Base-by-base conservation (phyloP, 1,284 basidiomycete species). In the Moniliophthora roreri region DNA sequence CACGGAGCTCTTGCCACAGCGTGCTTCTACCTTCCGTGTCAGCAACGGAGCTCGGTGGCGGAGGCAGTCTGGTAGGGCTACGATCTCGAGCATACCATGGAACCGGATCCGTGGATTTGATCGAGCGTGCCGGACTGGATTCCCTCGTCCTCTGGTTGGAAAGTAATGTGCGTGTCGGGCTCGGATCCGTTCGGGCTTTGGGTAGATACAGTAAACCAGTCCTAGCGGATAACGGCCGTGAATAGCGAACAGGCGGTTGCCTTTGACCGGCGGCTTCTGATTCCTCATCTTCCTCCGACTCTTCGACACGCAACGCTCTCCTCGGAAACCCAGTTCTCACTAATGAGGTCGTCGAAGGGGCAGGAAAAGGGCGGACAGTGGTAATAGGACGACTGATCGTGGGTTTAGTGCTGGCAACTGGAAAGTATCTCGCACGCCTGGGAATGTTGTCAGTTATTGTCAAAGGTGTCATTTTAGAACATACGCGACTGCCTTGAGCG, bases 401-500 rank as follows among this genome's bases (percentile, higher is more conserved):
- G 10, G 71, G 69, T 53, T 68, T 63, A 39, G 71, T 66, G 21
- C 80, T 75, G 2, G 89, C 85, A 23, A 91, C 74, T 52, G 85
- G 83, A 53, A 91, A 77, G 68, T 89, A 88, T 59, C 88, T 74
- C 38, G 82, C 82, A 41, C 82, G 82, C 52, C 81, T 84, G 46
- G 4, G 16, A 32, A 32, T 13, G 16, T 15, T 41, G 37, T 48
- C 37, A 50, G 28, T 41, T 45, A 54, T 20, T n/a, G 11, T 49
- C 49, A 60, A 58, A 60, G 53, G 62, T 57, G 60, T 24, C 20
- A 18, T 35, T 42, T 21, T 41, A 53, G 42, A 50, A 81, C 89
- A 75, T 67, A 92, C 89, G 87, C 87, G 50, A 91, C 85, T 52
- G 90, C 88, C 67, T 90, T 91, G 38, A 87, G 76, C 39, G 86